Percentiles rank a stretch among this genome's conserved stretches.
phyloP scores from a whole-genome alignment of 2,329 filamentous ascomycete genomes.

The Hymenoscyphus linearis region DNA sequence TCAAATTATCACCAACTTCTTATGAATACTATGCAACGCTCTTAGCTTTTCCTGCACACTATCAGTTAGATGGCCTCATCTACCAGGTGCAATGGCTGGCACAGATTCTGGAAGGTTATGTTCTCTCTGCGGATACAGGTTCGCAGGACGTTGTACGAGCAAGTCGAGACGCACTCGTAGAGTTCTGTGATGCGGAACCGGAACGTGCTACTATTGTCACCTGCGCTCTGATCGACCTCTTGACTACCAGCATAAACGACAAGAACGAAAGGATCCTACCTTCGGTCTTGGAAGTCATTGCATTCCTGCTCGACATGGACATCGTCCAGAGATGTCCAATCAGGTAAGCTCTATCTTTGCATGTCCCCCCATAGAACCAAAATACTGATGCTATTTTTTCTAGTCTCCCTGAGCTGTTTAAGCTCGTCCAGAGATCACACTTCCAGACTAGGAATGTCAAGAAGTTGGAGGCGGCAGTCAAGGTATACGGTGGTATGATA shows the following conservation, averaged over 20 bases:
- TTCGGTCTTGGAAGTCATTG: slow-evolving; percentile 69
- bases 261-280: slow-evolving; percentile 62
- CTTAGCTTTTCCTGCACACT: background rate
- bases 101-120: slow-evolving; percentile 59
- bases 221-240: slow-evolving; percentile 47
- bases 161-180: slow-evolving; percentile 58
- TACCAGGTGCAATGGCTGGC: slow-evolving; percentile 38
- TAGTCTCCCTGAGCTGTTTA: slow-evolving; percentile 58
- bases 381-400: background rate
- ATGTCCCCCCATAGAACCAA: background rate
- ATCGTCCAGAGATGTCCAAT: slow-evolving; percentile 39
- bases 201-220: slow-evolving; percentile 38
- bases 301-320: slow-evolving; percentile 67
- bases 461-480: slow-evolving; percentile 74
- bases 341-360: slow-evolving; percentile 10
- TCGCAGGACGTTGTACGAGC: slow-evolving; percentile 70
- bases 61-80: background rate
- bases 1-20: background rate
- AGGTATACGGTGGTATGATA: slow-evolving; percentile 70
- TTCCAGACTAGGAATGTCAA: slow-evolving; percentile 78
- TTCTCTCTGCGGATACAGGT: slow-evolving; percentile 71
- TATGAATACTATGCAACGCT: slow-evolving; percentile 4
- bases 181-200: slow-evolving; percentile 39
- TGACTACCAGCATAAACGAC: slow-evolving; percentile 43
- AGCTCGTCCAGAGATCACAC: slow-evolving; percentile 69